Conservation (phyloP, 2,329 filamentous ascomycete species). For the Nemania bipapillata region DNA sequence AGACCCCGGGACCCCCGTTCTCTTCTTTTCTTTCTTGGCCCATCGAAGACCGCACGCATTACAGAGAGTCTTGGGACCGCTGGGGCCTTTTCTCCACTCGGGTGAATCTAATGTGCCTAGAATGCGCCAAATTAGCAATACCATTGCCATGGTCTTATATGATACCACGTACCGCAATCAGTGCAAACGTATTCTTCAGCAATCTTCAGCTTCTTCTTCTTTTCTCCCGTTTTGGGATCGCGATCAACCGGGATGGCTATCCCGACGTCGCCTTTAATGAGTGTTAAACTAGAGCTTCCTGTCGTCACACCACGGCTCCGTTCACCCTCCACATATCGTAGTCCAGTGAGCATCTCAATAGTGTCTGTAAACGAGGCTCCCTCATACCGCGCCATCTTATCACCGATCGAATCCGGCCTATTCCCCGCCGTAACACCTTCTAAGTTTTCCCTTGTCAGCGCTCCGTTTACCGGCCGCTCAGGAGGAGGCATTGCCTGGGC, state of each 20-base stretch:
- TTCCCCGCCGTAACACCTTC: conserved; percentile 75
- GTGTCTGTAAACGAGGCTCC: conserved; percentile 80
- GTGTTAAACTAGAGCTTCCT: conserved; percentile 79
- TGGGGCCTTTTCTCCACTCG: conserved; percentile 94
- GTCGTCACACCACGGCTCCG: conserved; percentile 88
- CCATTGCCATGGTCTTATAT: neutral
- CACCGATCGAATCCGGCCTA: conserved; percentile 78
- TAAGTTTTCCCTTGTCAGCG: conserved; percentile 81
- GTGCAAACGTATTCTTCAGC: conserved; percentile 93
- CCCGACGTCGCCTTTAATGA: conserved; percentile 86
- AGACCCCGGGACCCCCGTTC: conserved; percentile 38
- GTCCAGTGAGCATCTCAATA: conserved; percentile 91
- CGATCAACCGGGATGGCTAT: conserved; percentile 85
- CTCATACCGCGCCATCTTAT: conserved; percentile 87
- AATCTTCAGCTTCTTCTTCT: conserved; percentile 88
- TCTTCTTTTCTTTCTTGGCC: conserved; percentile 86
- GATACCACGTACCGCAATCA: conserved; percentile 78
- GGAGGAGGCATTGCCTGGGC: conserved; percentile 69
- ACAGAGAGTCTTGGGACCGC: conserved; percentile 91
- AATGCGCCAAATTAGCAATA: conserved; percentile 26
- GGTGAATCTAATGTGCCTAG: conserved; percentile 85
- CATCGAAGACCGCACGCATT: conserved; percentile 87
- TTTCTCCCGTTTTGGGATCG: conserved; percentile 75
- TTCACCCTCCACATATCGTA: conserved; percentile 89
- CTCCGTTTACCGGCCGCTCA: conserved; percentile 73